Conservation (phyloP, 2,329 filamentous ascomycete genomes). For the Sphaerostilbella broomeana region DNA sequence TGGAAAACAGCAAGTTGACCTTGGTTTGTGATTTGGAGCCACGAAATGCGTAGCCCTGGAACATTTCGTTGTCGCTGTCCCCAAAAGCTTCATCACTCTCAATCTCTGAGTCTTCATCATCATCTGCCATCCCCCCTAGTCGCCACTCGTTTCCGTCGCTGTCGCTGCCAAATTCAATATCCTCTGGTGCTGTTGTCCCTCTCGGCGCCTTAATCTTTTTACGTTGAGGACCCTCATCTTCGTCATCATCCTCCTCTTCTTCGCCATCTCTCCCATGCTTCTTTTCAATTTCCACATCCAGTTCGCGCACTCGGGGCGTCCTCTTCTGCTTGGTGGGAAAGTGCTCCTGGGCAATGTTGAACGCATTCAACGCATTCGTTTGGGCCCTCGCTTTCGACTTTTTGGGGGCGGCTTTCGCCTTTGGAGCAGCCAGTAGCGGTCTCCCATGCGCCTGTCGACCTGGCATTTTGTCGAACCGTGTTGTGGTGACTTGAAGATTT, state of each 20-base stretch:
- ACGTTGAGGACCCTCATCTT: slow-evolving; percentile 38
- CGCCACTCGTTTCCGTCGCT: slow-evolving; percentile 82
- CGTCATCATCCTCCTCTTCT: slow-evolving; percentile 48
- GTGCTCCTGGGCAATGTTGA: slow-evolving; percentile 50
- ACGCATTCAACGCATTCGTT: slow-evolving; percentile 50
- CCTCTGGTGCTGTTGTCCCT: slow-evolving; percentile 43
- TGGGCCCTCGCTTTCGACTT: slow-evolving; percentile 44
- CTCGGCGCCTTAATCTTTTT: slow-evolving; percentile 38
- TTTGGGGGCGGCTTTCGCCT: slow-evolving; percentile 28
- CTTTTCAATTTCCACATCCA: slow-evolving; percentile 41
- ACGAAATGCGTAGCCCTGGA: slow-evolving; percentile 62
- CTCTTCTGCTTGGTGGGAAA: slow-evolving; percentile 41
- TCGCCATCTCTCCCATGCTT: slow-evolving; percentile 40
- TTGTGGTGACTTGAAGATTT: slow-evolving; percentile 5
- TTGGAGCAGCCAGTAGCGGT: slow-evolving; percentile 37
- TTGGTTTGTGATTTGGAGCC: slow-evolving; percentile 36
- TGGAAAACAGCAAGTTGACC: no score
- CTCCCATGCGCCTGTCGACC: slow-evolving; percentile 54
- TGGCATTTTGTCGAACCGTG: slow-evolving; percentile 40
- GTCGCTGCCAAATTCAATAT: slow-evolving; percentile 70
- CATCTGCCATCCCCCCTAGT: slow-evolving; percentile 54
- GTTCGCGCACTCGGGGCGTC: slow-evolving; percentile 45
- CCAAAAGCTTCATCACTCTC: slow-evolving; percentile 77
- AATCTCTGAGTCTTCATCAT: slow-evolving; percentile 57
- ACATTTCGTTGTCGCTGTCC: slow-evolving; percentile 78